Conservation (phyloP, 345 rosid genomes). For the Isatis tinctoria region DNA sequence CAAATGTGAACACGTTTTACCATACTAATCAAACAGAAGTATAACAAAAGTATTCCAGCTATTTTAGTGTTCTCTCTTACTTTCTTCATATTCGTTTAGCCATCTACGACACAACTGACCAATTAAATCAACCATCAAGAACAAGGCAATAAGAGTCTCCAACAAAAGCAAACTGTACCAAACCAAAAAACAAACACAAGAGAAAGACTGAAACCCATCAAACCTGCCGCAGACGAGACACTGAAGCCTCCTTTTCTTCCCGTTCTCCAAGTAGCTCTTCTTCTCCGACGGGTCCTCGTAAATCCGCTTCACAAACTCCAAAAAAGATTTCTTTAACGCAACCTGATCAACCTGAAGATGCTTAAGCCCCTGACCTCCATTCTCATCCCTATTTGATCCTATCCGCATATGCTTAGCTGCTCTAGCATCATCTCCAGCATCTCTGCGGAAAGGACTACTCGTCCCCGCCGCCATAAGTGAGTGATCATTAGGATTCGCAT, state of each 20-base stretch:
- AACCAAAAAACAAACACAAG: conserved; percentile 18
- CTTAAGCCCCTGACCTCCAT: conserved; percentile 29
- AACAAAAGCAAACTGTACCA: conserved; percentile 13
- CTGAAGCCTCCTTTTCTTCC: conserved; percentile 67
- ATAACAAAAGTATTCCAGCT: not conserved
- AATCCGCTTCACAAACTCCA: conserved; percentile 55
- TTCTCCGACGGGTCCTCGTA: conserved; percentile 59
- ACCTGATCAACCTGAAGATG: conserved; percentile 56
- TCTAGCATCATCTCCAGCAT: conserved; percentile 43
- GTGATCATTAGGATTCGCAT: conserved; percentile 35
- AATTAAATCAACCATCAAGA: conserved; percentile 16
- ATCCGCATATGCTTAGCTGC: conserved; percentile 51
- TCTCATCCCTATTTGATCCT: conserved; percentile 31
- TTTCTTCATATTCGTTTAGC: conserved; percentile 8
- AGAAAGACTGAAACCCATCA: conserved; percentile 32
- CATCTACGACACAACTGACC: conserved; percentile 2
- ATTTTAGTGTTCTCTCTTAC: conserved; percentile 5
- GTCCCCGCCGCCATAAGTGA: conserved; percentile 38
- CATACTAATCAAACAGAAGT: not conserved
- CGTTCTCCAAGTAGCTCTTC: conserved; percentile 74
- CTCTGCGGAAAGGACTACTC: conserved; percentile 34
- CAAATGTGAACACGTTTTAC: not conserved
- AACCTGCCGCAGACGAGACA: conserved; percentile 92
- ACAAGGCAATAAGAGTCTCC: conserved; percentile 19
- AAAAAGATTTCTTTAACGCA: conserved; percentile 62